phyloP scores from a whole-genome alignment of 306 rosid genomes.

The Castanea sativa region DNA sequence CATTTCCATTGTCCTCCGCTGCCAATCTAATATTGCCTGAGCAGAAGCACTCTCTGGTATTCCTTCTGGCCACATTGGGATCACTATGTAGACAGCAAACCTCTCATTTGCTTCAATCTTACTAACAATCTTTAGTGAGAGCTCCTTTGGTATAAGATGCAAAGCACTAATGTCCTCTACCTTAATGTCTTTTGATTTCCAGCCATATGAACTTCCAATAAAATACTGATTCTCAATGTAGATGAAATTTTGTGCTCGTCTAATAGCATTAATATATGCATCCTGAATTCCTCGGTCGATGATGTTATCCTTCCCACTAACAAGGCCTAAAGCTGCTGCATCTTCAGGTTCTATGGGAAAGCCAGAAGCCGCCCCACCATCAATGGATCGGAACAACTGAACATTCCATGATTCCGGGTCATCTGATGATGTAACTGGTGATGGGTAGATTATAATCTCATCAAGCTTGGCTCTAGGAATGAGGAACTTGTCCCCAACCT shows the following conservation, averaged over 20 bases:
- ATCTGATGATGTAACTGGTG: slow-evolving; percentile 1
- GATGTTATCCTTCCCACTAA: slow-evolving; percentile 69
- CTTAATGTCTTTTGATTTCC: slow-evolving; percentile 50
- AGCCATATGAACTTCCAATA: slow-evolving; percentile 81
- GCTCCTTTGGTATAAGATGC: slow-evolving; percentile 80
- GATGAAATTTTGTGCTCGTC: slow-evolving; percentile 75
- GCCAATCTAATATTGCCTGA: slow-evolving; percentile 89
- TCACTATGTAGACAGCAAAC: slow-evolving; percentile 65
- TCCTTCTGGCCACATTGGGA: slow-evolving; percentile 98
- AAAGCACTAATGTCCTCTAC: slow-evolving; percentile 69
- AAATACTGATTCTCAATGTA: slow-evolving; percentile 92
- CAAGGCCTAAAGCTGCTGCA: slow-evolving; percentile 52
- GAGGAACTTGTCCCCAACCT: slow-evolving; percentile 40
- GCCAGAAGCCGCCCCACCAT: slow-evolving; percentile 69
- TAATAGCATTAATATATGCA: slow-evolving; percentile 74
- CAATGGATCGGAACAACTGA: slow-evolving; percentile 81
- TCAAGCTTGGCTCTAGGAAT: slow-evolving; percentile 33
- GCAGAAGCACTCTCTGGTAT: slow-evolving; percentile 76
- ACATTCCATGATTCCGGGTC: slow-evolving; percentile 63
- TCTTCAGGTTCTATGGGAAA: slow-evolving; percentile 51
- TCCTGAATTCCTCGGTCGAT: slow-evolving; percentile 78
- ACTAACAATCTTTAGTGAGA: slow-evolving; percentile 75
- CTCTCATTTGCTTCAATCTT: slow-evolving; percentile 81
- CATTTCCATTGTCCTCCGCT: slow-evolving; percentile 80
- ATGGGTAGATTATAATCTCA: slow-evolving; percentile 27